Evolutionary conservation across 306 rosid genomes (phyloP), one percentile per base, ranked within the genome.

Genomic region (Carpinus fangiana): DNA sequence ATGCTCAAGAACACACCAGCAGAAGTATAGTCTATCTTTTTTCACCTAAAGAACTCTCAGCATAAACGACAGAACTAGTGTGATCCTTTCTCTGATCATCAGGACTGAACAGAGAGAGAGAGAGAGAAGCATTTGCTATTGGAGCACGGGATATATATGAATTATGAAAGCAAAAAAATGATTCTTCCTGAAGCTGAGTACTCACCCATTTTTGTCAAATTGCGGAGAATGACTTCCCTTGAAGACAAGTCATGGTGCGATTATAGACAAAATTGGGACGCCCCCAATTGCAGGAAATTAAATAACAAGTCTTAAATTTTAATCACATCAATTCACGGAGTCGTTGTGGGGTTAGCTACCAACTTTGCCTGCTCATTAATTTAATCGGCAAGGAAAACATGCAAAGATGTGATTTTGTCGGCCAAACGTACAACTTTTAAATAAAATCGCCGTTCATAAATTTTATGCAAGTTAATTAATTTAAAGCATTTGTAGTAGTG

Each of bases 251-350:
- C 31, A 13, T 12, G 76, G 79, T 53, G 50, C 23, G 64, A 56
- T 73, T 21, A 51, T 8, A 68, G 60, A 68, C 64, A 80, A 73
- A 41, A 14, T 11, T 62, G 82, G 81, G 57, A 75, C 82, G 26
- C 82, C 73, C 26, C 46, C 47, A 70, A 38, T 77, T 61, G 73
- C 68, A 43, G 62, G 76, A 31, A 55, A n/a, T n/a, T n/a, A n/a
- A 18, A 69, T 12, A 67, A 20, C 17, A 23, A 38, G 74, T 21
- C 70, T 51, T 67, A 59, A 51, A 62, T 57, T 26, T 50, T 38
- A 31, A 51, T 48, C 4, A 26, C 52, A 48, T 48, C 41, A 72
- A 47, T 65, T 76, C 59, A 52, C 26, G 43, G 43, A 38, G 57
- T 70, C 59, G 59, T n/a, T 31, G 23, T 17, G 70, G 61, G 46